Base-by-base conservation (phyloP, 2,329 filamentous ascomycete species). In the Falciphora oryzae region DNA sequence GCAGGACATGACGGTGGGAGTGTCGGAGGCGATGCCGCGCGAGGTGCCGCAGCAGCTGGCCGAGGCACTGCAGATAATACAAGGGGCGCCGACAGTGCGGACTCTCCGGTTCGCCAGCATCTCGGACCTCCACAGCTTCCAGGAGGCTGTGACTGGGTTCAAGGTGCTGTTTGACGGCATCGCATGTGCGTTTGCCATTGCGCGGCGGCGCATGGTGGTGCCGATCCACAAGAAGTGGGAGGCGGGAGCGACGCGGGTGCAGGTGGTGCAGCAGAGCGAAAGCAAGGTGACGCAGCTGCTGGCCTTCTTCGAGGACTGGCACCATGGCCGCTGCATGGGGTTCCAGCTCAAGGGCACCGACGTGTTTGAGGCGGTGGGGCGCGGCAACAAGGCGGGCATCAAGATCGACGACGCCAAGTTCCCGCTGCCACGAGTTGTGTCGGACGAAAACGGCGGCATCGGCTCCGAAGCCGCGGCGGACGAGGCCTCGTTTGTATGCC, bases 171-270 rank as follows among this genome's bases (percentile, higher is more conserved):
- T 89, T 69, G 90, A 92, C 72, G 86, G 87, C 8, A 76, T 91
- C 63, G 92, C 92, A 7, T 81, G 84, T 10, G 87, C 86, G 0
- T 91, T 97, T 74, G 88, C 89, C 65, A 96, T 97, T 68, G 88
- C 93, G 1, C 87, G 93, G 35, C 87, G 91, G 61, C 86, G 91
- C 69, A 95, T 93, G 89, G 91, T 97, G 16, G 92, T 96, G 22
- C 92, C 92, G 0, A 94, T 97, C 69, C 91, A 96, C 79, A 96
- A 97, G 78, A 95, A 95, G 75, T 96, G 92, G 91, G 92, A 96
- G 73, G 91, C 93, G 2, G 86, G 83, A n/a, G 84, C 83, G 53
- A 91, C 91, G 11, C 87, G 93, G 50, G 81, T 97, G 10, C 93
- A 97, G 73, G 82, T 97, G 53, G 86, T 97, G 50, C 83, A 87